These are phyloP conservation scores for Cystofilobasidium macerans DNA, from an alignment of 768 basidiomycete genomes.

Conservation along the genomic window DNA sequence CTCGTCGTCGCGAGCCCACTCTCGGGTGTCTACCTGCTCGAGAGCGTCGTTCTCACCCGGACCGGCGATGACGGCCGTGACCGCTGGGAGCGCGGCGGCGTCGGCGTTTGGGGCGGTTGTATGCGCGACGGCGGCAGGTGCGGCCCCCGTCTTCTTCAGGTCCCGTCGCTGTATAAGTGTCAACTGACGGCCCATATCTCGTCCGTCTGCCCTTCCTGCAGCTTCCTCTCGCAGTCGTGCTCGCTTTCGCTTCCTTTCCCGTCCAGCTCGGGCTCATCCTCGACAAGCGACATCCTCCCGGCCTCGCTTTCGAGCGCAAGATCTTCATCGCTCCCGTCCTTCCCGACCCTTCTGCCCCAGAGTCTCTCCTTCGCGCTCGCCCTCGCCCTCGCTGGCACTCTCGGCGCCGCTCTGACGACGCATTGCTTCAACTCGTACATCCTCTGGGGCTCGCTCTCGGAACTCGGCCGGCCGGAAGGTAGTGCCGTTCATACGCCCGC, in stretches of 20 bases:
- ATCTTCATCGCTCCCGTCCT: background rate
- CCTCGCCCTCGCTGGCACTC: background rate
- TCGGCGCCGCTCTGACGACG: background rate
- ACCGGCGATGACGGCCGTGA: background rate
- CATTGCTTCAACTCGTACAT: background rate
- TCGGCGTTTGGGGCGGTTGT: background rate
- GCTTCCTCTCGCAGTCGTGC: conserved; percentile 8
- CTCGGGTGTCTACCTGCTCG: background rate
- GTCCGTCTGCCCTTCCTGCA: background rate
- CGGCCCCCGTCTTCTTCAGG: background rate
- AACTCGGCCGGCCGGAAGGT: background rate
- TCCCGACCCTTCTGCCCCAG: background rate
- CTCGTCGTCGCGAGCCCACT: background rate
- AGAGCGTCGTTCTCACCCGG: background rate
- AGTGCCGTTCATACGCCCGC: background rate
- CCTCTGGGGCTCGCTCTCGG: background rate
- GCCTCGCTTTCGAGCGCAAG: too few species aligned
- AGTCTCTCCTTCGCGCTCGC: background rate
- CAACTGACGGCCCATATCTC: background rate
- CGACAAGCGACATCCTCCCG: background rate
- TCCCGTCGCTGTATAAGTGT: background rate
- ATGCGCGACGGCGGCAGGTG: background rate
- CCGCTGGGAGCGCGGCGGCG: background rate
- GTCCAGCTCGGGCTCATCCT: background rate
- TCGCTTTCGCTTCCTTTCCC: background rate